Base-by-base conservation (phyloP, 805 yeast species). In the Candida fluviatilis region DNA sequence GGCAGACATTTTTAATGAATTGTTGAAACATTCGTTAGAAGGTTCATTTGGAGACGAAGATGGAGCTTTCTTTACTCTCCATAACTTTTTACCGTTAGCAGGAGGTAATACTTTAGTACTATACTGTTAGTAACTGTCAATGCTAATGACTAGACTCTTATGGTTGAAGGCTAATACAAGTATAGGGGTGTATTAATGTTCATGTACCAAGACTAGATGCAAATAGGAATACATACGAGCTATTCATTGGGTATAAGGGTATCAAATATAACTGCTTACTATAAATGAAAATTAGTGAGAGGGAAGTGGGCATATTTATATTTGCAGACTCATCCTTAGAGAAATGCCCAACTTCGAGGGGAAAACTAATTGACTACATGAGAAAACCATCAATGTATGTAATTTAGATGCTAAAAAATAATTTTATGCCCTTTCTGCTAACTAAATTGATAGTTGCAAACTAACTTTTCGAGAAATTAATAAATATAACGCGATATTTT, bases 41-140 rank as follows among this genome's bases (percentile, higher is more conserved):
- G 38, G 17, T 35, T 18, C 21, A 28, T 25, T 31, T 25, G 42
- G 23, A 13, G 30, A 25, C 5, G 36, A 19, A 11, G 52, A 42
- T 7, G 43, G 46, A n/a, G 54, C 31, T 42, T 62, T 56, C 48
- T 61, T 66, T 32, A 66, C 70, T 54, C 73, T 62, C 73, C 73
- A 68, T 45, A 66, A 53, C 42, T 66, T 68, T 39, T 60, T 66
- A 28, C 73, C 73, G 48, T 67, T 66, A 41, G 71, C 69, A 34
- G 73, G 72, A 37, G 72, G 72, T 44, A 55, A 46, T 18, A 56
- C 35, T 23, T 21, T 33, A 8, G 16, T 23, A 15, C 15, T 33
- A 14, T 14, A 13, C 4, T 23, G 35, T 33, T 33, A 33, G 35
- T 33, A 33, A 21, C 24, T 21, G 24, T 21, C 24, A 21, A 6